Evolutionary conservation across 257 asterid genomes (phyloP).

Genomic region (Mitragyna speciosa): DNA sequence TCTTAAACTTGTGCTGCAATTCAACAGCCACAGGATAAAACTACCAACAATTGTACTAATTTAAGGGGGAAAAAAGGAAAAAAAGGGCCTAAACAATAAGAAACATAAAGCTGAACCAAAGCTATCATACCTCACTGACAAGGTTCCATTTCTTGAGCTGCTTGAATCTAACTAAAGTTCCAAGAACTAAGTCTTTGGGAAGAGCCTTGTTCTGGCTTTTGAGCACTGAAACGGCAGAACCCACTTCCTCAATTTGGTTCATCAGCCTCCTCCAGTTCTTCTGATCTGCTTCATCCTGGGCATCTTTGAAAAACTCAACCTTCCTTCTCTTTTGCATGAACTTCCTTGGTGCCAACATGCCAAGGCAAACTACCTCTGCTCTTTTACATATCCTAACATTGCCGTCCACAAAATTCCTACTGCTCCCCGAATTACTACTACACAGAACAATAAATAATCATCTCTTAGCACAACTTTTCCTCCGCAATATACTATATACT

Average conservation of each 20-base stretch:
- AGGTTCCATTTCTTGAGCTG: conserved; percentile 98
- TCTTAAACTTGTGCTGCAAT: neutral
- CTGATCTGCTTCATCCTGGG: conserved; percentile 76
- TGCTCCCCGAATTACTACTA: too few species aligned
- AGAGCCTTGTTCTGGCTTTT: conserved; percentile 57
- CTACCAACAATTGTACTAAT: neutral
- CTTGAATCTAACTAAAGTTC: conserved; percentile 86
- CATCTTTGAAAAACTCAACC: conserved; percentile 72
- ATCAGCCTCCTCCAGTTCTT: conserved; percentile 83
- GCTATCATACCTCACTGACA: conserved; percentile 72
- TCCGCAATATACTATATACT: too few species aligned
- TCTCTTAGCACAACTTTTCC: too few species aligned
- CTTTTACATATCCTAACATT: conserved; percentile 7
- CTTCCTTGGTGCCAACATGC: conserved; percentile 91
- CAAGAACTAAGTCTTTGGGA: conserved; percentile 79
- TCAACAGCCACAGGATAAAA: neutral
- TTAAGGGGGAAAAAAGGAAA: too few species aligned
- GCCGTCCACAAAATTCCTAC: too few species aligned
- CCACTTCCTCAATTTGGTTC: conserved; percentile 81
- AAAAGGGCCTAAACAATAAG: neutral
- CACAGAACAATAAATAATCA: too few species aligned
- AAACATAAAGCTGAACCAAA: neutral
- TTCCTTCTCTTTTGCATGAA: conserved; percentile 91
- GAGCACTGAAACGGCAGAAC: conserved; percentile 75
- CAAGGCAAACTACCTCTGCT: conserved; percentile 68